phyloP scores from a whole-genome alignment of 2,329 filamentous ascomycete genomes.

The Colletotrichum sp. region DNA sequence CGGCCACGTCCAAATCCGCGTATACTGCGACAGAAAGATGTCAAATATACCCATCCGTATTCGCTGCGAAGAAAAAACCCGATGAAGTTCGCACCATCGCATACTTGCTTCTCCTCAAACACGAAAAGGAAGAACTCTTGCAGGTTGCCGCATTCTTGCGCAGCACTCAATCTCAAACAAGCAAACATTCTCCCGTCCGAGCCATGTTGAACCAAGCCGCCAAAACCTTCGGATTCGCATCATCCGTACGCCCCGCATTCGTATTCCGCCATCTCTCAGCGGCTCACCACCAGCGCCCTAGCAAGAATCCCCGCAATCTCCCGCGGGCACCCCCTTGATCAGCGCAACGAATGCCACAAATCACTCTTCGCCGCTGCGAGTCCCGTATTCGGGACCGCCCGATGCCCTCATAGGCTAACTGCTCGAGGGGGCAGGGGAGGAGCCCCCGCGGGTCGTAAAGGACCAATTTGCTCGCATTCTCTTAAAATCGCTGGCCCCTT shows the following conservation, averaged over 20 bases:
- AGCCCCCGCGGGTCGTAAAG: neutral
- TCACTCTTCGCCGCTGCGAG: neutral
- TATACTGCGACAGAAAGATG: neutral
- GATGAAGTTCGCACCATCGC: neutral
- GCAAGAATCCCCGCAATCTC: neutral
- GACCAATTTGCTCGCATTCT: neutral
- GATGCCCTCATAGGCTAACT: neutral
- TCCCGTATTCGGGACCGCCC: neutral
- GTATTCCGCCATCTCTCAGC: neutral
- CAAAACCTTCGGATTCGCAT: neutral
- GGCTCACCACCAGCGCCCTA: neutral
- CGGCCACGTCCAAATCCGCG: neutral
- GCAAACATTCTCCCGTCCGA: neutral
- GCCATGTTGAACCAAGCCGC: neutral
- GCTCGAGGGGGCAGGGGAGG: neutral
- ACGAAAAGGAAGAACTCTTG: neutral
- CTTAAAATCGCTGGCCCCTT: neutral
- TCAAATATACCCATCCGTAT: neutral
- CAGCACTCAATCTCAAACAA: neutral
- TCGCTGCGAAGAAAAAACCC: neutral
- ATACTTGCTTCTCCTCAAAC: neutral
- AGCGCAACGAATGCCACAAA: neutral
- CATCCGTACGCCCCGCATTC: neutral
- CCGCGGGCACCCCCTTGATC: neutral
- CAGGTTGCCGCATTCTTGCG: neutral